Evolutionary conservation across 768 basidiomycete species (phyloP).

Genomic region (Tephrocybe rancida): DNA sequence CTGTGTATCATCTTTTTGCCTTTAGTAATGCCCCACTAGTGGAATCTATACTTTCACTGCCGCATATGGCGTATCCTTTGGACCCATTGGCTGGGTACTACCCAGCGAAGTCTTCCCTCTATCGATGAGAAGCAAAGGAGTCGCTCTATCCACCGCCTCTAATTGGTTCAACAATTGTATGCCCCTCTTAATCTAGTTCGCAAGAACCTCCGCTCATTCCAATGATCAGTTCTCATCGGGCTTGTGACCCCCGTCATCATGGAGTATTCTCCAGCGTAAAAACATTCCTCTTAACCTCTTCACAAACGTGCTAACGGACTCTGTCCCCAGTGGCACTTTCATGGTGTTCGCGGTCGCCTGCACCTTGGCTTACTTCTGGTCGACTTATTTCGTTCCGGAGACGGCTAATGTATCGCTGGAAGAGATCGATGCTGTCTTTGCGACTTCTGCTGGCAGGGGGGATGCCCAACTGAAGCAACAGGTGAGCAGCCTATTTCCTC

Average conservation of each 20-base stretch:
- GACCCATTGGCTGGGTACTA: slow-evolving; percentile 83
- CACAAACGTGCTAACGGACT: neutral
- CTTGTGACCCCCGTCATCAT: slow-evolving; percentile 71
- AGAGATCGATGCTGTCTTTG: slow-evolving; percentile 73
- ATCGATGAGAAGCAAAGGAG: slow-evolving; percentile 79
- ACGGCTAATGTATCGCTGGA: slow-evolving; percentile 78
- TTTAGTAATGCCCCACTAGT: slow-evolving; percentile 29
- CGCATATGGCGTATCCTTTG: slow-evolving; percentile 77
- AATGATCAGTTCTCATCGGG: slow-evolving; percentile 66
- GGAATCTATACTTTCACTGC: slow-evolving; percentile 76
- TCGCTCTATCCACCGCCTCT: slow-evolving; percentile 82
- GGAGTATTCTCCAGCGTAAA: slow-evolving; percentile 57
- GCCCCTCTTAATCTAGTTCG: slow-evolving; percentile 15
- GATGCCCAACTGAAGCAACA: slow-evolving; percentile 52
- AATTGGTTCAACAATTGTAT: slow-evolving; percentile 85
- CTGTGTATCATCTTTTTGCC: neutral
- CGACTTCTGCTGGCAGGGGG: slow-evolving; percentile 55
- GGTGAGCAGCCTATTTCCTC: slow-evolving; percentile 47
- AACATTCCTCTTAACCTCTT: slow-evolving; percentile 22
- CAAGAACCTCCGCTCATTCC: neutral
- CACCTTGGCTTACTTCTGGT: slow-evolving; percentile 70
- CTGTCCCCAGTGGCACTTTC: slow-evolving; percentile 59
- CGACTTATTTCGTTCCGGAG: slow-evolving; percentile 70
- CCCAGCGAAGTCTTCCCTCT: slow-evolving; percentile 84
- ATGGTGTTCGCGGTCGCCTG: slow-evolving; percentile 66